Conservation (phyloP, 2,329 filamentous ascomycete species). For the Fusarium oxysporum region DNA sequence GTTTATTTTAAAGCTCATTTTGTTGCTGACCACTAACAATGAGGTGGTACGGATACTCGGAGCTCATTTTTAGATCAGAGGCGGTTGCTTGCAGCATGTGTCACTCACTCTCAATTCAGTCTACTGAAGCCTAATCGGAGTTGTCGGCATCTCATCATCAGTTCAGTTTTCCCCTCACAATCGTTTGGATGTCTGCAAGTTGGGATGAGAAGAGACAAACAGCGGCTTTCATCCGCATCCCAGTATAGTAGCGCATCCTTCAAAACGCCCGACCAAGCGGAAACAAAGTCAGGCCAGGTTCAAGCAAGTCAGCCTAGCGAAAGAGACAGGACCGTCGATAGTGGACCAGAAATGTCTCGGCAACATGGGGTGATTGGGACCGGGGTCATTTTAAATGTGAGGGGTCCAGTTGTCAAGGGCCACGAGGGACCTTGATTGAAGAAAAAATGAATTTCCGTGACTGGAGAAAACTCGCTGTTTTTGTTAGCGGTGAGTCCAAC, state of each 20-base stretch:
- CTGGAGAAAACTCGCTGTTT: not conserved
- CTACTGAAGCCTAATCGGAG: not conserved
- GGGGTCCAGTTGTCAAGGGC: constrained; percentile 1
- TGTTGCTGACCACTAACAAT: not conserved
- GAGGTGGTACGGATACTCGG: not conserved
- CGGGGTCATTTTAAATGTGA: constrained; percentile 4
- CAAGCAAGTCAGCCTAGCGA: constrained; percentile 17
- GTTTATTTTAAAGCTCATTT: constrained; percentile 31
- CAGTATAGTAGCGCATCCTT: constrained; percentile 22
- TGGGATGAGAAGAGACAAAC: not conserved
- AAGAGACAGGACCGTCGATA: constrained; percentile 13
- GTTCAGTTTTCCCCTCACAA: not conserved
- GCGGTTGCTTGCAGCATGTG: not conserved
- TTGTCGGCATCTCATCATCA: not conserved
- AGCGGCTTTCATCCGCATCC: constrained; percentile 14
- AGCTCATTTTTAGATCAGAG: not conserved
- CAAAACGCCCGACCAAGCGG: constrained; percentile 21
- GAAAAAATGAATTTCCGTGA: constrained; percentile 11
- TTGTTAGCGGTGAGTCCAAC: constrained; percentile 9
- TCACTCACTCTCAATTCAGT: not conserved
- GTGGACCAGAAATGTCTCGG: constrained; percentile 25
- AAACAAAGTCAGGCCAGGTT: constrained; percentile 21
- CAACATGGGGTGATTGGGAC: constrained; percentile 14
- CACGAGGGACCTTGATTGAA: constrained; percentile 1
- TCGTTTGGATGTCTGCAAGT: not conserved